Percentiles rank a stretch among this genome's conserved stretches.
Evolutionary conservation across 176 grass and related monocot genomes (phyloP).

Genomic region (Eleusine coracana): DNA sequence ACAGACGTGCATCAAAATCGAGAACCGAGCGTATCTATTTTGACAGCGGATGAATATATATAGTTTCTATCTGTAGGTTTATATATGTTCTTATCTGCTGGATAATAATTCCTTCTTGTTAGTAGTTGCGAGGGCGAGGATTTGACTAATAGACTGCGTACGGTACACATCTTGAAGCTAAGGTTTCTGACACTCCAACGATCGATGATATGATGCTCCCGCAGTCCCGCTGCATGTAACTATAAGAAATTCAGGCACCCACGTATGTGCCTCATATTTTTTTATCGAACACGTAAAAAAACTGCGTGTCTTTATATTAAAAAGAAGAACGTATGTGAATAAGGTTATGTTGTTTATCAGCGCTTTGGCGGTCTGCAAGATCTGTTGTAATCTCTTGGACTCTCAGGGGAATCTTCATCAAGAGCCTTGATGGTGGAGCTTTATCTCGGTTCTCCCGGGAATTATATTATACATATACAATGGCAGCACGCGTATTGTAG

Average conservation of each 20-base stretch:
- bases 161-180: too few species aligned
- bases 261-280: background rate
- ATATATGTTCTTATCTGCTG: background rate
- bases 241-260: background rate
- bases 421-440: constrained; percentile 37
- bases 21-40: background rate
- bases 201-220: constrained; percentile 6
- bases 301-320: too few species aligned
- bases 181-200: too few species aligned
- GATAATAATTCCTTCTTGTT: background rate
- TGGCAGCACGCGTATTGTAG: background rate
- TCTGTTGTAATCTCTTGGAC: constrained; percentile 38
- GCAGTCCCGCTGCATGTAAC: background rate
- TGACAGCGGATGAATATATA: background rate
- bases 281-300: too few species aligned
- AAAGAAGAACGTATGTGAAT: background rate
- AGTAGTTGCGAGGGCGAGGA: background rate
- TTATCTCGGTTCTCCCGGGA: constrained; percentile 13
- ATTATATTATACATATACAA: background rate
- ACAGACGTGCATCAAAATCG: background rate
- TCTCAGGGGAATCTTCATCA: constrained; percentile 41
- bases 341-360: constrained; percentile 32
- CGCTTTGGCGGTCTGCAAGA: constrained; percentile 35
- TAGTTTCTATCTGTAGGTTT: background rate
- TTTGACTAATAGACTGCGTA: too few species aligned